Evolutionary conservation across 768 basidiomycete species (phyloP), one percentile per base, ranked within the genome.

Genomic region (Termitomyces sp.): DNA sequence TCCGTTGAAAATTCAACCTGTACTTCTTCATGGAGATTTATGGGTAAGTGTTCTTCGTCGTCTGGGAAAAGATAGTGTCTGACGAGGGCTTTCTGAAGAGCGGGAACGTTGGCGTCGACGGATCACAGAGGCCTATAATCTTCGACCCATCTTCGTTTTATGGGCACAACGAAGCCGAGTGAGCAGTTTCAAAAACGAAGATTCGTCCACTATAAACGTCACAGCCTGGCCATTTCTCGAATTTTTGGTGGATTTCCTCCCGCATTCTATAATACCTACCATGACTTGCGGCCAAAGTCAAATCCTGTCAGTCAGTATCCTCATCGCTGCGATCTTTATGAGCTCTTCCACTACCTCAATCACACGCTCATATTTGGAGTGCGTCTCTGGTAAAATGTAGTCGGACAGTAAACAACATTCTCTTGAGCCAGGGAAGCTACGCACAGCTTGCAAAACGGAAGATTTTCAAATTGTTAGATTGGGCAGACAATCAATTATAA

Each of bases 91-190:
- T 17, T 41, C 17, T 40, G 27, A 11, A 90, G 89, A 88, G 84
- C 56, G 89, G 89, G 7, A 91, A 91, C 66, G 82, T 77, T 3
- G 89, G 90, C 8, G 73, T 79, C 23, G 84, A 89, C 58, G 66
- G 63, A 37, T 52, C 56, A 23, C 82, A 76, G 6, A 80, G 79
- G 5, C 87, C 90, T 0, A 71, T 89, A 1, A 85, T 91, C 41
- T 91, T 83, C 60, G 89, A 92, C 63, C 88, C 89, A 3, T 83
- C 89, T 3, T 88, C 87, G 4, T 88, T 83, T 64, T 91, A 80
- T 61, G 90, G 90, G 2, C 90, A 91, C 63, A 85, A 85, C 58
- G 90, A 92, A 71, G 85, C 86, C 14, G 90, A 92, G 90, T 91
- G 62, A 70, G 82, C 68, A 30, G 1, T 27, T 12, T n/a, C n/a